A percentile compares a stretch with the other conserved stretches of the same genome.
Evolutionary conservation across 345 rosid species (phyloP).

Genomic region (Populus deltoides): DNA sequence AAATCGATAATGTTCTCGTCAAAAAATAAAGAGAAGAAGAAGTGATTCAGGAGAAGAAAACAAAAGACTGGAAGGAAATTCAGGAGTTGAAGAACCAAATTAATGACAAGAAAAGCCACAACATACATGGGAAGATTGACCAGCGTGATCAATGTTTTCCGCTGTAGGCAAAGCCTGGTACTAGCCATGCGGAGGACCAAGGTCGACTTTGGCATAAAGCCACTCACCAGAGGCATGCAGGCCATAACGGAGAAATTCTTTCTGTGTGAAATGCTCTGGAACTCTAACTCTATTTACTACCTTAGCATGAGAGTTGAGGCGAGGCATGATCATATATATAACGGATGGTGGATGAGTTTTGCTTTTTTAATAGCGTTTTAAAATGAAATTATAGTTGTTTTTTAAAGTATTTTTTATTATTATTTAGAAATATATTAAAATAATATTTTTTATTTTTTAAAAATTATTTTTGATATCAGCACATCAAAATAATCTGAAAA

Average conservation of each 20-base stretch:
- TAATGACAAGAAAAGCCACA: not conserved
- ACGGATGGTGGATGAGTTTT: not conserved
- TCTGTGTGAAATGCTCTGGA: not conserved
- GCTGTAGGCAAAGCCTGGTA: not conserved
- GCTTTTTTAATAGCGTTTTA: too few species aligned
- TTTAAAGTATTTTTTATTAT: too few species aligned
- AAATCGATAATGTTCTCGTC: too few species aligned
- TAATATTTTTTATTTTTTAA: too few species aligned
- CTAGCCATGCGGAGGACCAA: not conserved
- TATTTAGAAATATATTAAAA: too few species aligned
- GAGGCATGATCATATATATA: not conserved
- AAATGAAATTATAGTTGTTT: accelerated
- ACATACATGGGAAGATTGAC: not conserved
- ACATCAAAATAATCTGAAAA: too few species aligned
- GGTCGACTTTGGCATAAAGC: not conserved
- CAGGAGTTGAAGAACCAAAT: not conserved
- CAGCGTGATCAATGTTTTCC: not conserved
- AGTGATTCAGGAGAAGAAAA: not conserved
- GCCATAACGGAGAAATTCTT: not conserved
- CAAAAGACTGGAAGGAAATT: not conserved
- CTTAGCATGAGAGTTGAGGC: not conserved
- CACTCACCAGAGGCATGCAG: not conserved
- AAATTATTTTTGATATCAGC: too few species aligned
- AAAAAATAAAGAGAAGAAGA: not conserved
- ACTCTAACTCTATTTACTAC: not conserved